Evolutionary conservation across 345 rosid genomes (phyloP).

Genomic region (Acer campestre): DNA sequence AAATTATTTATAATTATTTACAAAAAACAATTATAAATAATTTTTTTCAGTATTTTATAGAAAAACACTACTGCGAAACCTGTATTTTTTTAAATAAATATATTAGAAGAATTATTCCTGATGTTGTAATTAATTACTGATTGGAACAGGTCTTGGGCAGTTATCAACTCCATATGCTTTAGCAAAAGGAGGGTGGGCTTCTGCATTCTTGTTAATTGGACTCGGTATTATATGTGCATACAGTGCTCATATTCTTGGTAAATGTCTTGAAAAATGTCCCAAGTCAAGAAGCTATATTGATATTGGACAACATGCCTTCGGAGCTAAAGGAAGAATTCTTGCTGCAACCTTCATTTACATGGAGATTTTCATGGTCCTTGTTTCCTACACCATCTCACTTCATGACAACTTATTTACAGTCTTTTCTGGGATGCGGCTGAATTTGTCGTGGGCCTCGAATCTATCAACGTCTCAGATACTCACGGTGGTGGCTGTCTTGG

Average conservation of each 20-base stretch:
- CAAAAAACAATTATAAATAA: too few species aligned
- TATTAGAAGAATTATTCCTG: too few species aligned
- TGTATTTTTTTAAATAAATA: too few species aligned
- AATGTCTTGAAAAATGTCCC: slow-evolving; percentile 64
- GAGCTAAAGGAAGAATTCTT: slow-evolving; percentile 47
- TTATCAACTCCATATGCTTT: slow-evolving; percentile 75
- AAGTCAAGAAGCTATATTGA: slow-evolving; percentile 65
- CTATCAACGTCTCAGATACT: slow-evolving; percentile 54
- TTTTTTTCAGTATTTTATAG: too few species aligned
- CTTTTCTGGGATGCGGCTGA: slow-evolving; percentile 36
- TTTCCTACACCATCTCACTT: slow-evolving; percentile 80
- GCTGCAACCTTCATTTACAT: slow-evolving; percentile 58
- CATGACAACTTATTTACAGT: slow-evolving; percentile 67
- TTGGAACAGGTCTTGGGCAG: slow-evolving; percentile 65
- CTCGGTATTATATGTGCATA: slow-evolving; percentile 61
- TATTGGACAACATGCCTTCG: slow-evolving; percentile 65
- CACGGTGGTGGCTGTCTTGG: slow-evolving; percentile 51
- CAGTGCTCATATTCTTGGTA: slow-evolving; percentile 63
- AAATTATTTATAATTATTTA: too few species aligned
- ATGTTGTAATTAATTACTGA: too few species aligned
- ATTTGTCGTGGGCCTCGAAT: slow-evolving; percentile 23
- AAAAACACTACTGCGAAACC: too few species aligned
- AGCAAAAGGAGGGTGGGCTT: slow-evolving; percentile 74
- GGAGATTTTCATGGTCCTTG: slow-evolving; percentile 78
- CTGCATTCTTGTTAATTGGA: slow-evolving; percentile 51